phyloP scores from a whole-genome alignment of 2,329 filamentous ascomycete species.

The Curvularia verruculosa region DNA sequence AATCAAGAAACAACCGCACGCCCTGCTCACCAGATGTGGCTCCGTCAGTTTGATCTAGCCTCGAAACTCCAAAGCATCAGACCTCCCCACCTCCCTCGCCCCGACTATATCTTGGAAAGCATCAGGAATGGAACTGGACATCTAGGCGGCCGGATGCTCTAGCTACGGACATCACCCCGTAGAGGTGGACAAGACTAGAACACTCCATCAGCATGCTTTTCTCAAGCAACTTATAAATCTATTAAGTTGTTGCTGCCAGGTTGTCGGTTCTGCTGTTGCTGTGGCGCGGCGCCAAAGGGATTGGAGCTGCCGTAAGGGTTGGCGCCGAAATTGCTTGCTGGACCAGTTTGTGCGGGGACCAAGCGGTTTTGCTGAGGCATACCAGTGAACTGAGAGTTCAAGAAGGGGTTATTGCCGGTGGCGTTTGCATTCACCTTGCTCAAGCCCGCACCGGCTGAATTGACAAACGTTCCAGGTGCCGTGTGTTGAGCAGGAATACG shows the following conservation, averaged over 20 bases:
- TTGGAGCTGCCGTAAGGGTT: conserved; percentile 56
- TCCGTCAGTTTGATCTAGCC: neutral
- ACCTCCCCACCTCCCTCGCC: neutral
- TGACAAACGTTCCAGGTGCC: conserved; percentile 93
- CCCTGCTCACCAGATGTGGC: neutral
- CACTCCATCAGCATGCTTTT: neutral
- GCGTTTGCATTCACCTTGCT: conserved; percentile 69
- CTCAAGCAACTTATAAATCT: conserved; percentile 56
- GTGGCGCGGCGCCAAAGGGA: conserved; percentile 60
- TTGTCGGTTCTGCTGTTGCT: conserved; percentile 45
- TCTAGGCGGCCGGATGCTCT: neutral
- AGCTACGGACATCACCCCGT: conserved; percentile 16
- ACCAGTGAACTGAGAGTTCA: conserved; percentile 82
- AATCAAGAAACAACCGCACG: conserved; percentile 27
- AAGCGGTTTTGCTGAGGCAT: conserved; percentile 56
- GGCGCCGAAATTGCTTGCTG: conserved; percentile 54
- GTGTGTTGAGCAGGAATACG: conserved; percentile 97
- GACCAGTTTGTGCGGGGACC: conserved; percentile 59
- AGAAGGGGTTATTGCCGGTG: conserved; percentile 88
- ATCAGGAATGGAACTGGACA: neutral
- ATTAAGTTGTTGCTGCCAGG: conserved; percentile 65
- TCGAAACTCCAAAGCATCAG: neutral
- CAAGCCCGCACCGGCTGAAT: conserved; percentile 85
- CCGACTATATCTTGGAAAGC: neutral
- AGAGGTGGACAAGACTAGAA: conserved; percentile 27